phyloP scores from a whole-genome alignment of 768 basidiomycete genomes.

The Brasilioporus rufonigricans region DNA sequence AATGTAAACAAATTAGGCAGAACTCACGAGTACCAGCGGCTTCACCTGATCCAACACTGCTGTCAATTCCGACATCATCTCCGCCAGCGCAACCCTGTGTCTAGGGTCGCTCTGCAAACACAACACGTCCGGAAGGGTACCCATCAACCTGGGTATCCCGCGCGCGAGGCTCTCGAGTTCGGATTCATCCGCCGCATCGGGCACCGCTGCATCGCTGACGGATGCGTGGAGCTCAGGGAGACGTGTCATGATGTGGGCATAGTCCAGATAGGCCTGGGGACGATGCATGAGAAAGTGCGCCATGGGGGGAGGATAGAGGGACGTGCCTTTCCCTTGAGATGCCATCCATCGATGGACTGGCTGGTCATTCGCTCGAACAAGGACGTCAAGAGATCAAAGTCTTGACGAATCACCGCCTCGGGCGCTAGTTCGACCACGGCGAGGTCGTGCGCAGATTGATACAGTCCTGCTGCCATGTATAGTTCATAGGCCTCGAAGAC shows the following conservation, averaged over 20 bases:
- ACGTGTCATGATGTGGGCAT: slow-evolving; percentile 59
- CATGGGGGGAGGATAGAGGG: neutral
- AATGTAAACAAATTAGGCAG: neutral
- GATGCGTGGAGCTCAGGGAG: slow-evolving; percentile 54
- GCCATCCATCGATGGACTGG: slow-evolving; percentile 68
- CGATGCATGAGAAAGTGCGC: slow-evolving; percentile 4
- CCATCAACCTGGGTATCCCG: slow-evolving; percentile 62
- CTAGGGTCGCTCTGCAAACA: slow-evolving; percentile 55
- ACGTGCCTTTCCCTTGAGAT: slow-evolving; percentile 75
- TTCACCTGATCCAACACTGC: slow-evolving; percentile 55
- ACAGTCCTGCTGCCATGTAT: slow-evolving; percentile 67
- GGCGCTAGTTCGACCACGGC: slow-evolving; percentile 86
- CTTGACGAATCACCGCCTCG: slow-evolving; percentile 69
- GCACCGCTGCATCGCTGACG: slow-evolving; percentile 39
- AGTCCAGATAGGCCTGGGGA: slow-evolving; percentile 66
- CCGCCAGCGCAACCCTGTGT: slow-evolving; percentile 67
- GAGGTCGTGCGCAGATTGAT: slow-evolving; percentile 75
- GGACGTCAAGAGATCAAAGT: slow-evolving; percentile 57
- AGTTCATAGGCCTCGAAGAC: slow-evolving; percentile 75
- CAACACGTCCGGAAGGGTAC: slow-evolving; percentile 66
- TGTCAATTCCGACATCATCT: slow-evolving; percentile 69
- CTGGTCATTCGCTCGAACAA: slow-evolving; percentile 67
- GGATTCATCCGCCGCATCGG: slow-evolving; percentile 44
- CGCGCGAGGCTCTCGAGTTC: slow-evolving; percentile 63
- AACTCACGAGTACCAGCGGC: slow-evolving; percentile 60